Conservation (phyloP, 2,329 filamentous ascomycete genomes). For the Calonectria pteridis region DNA sequence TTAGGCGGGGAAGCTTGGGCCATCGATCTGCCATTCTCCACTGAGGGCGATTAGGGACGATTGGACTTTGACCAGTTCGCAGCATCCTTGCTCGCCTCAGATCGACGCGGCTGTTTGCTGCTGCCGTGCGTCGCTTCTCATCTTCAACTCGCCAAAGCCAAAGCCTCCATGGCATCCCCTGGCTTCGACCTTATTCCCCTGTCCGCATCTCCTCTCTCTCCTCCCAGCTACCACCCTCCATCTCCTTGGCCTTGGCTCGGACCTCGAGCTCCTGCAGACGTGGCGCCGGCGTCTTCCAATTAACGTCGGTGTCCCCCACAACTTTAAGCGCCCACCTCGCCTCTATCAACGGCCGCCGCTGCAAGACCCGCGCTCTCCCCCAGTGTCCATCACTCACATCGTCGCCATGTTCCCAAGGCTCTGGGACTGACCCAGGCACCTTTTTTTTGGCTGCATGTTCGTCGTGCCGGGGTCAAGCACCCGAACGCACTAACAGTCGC, state of each 20-base stretch:
- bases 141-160: neutral
- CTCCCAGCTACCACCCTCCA: constrained; percentile 19
- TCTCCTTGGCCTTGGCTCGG: constrained; percentile 22
- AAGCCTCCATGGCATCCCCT: neutral
- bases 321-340: constrained; percentile 43
- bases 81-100: neutral
- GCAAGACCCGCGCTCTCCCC: constrained; percentile 14
- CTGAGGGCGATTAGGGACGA: neutral
- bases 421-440: constrained; percentile 32
- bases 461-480: constrained; percentile 3
- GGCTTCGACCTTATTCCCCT: neutral
- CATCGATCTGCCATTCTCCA: constrained; percentile 8
- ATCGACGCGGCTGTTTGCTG: constrained; percentile 2
- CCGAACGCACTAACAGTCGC: constrained; percentile 35
- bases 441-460: constrained; percentile 20
- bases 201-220: neutral
- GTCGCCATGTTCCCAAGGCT: constrained; percentile 36
- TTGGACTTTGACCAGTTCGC: constrained; percentile 2
- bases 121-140: neutral
- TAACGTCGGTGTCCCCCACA: constrained; percentile 35
- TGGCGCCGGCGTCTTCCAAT: constrained; percentile 42
- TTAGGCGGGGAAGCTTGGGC: constrained; percentile 22
- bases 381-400: constrained; percentile 22
- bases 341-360: constrained; percentile 27
- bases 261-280: constrained; percentile 31